These are phyloP conservation scores for Chiua virens DNA, from an alignment of 768 basidiomycete species.

Conservation along the genomic window DNA sequence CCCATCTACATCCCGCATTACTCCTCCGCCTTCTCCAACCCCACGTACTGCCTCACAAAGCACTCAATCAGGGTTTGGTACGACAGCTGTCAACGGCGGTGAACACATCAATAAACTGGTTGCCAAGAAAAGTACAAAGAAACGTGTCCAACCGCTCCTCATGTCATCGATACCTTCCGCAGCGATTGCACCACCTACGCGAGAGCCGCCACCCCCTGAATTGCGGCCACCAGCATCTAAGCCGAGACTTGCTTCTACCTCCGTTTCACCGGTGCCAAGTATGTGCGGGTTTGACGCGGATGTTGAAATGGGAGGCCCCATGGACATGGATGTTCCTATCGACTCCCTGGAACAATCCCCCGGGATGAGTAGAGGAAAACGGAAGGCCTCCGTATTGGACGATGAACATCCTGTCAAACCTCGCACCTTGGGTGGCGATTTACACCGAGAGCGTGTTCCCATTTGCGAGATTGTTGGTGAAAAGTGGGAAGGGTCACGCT, in stretches of 20 bases:
- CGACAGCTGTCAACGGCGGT: slow-evolving; percentile 38
- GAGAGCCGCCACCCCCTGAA: slow-evolving; percentile 12
- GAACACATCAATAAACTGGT: slow-evolving; percentile 73
- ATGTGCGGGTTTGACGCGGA: slow-evolving; percentile 49
- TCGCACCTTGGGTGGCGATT: slow-evolving; percentile 71
- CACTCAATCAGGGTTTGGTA: slow-evolving; percentile 42
- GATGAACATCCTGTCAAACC: slow-evolving; percentile 38
- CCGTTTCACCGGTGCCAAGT: slow-evolving; percentile 48
- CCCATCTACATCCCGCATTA: slow-evolving; percentile 32
- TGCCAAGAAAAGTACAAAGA: slow-evolving; percentile 72
- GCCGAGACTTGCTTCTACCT: slow-evolving; percentile 26
- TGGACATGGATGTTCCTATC: slow-evolving; percentile 57
- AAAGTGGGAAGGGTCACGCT: slow-evolving; percentile 16
- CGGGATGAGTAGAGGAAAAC: slow-evolving; percentile 44
- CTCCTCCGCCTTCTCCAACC: slow-evolving; percentile 52
- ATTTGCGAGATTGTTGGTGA: slow-evolving; percentile 52
- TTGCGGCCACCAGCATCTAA: slow-evolving; percentile 24
- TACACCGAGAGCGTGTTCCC: slow-evolving; percentile 47
- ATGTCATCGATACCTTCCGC: slow-evolving; percentile 40
- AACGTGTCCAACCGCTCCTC: slow-evolving; percentile 54
- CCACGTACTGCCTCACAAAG: slow-evolving; percentile 30
- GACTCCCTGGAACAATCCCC: slow-evolving; percentile 52
- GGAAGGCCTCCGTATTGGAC: slow-evolving; percentile 48
- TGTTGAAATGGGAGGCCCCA: slow-evolving; percentile 41
- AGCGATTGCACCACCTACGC: slow-evolving; percentile 14